A percentile compares a stretch with the other conserved stretches of the same genome.
phyloP scores from a whole-genome alignment of 2,329 filamentous ascomycete genomes.

The Microsporum ferrugineum region DNA sequence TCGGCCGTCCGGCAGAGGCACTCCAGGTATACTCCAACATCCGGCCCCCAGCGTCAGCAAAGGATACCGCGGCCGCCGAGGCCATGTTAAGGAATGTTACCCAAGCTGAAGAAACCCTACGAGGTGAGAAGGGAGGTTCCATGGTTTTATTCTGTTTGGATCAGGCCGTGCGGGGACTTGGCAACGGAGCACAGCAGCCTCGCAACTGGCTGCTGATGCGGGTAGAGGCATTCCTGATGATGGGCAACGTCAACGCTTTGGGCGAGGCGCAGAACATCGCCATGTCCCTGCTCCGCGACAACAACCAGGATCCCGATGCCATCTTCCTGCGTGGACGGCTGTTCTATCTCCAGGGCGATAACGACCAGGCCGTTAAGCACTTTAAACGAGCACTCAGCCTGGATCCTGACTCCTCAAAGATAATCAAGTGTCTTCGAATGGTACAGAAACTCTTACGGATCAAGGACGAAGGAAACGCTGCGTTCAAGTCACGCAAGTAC shows the following conservation, averaged over 20 bases:
- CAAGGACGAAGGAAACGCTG: slow-evolving; percentile 84
- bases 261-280: slow-evolving; percentile 89
- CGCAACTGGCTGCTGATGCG: slow-evolving; percentile 91
- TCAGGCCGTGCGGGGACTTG: slow-evolving; percentile 73
- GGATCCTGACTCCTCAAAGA: slow-evolving; percentile 83
- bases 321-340: slow-evolving; percentile 78
- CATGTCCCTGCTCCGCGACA: slow-evolving; percentile 72
- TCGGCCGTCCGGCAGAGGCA: slow-evolving; percentile 80
- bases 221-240: slow-evolving; percentile 82
- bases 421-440: slow-evolving; percentile 75
- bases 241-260: slow-evolving; percentile 77
- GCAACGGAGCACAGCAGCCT: slow-evolving; percentile 62
- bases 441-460: slow-evolving; percentile 86
- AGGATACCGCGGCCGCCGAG: slow-evolving; percentile 71
- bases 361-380: slow-evolving; percentile 85
- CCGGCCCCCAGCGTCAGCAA: slow-evolving; percentile 65
- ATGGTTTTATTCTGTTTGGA: slow-evolving; percentile 90
- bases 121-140: slow-evolving; percentile 65
- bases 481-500: slow-evolving; percentile 77
- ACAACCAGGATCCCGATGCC: slow-evolving; percentile 87
- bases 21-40: slow-evolving; percentile 72
- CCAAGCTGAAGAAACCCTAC: slow-evolving; percentile 66
- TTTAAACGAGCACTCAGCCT: slow-evolving; percentile 81
- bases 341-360: slow-evolving; percentile 84
- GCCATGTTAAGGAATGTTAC: slow-evolving; percentile 74